Evolutionary conservation across 352 stramenopile species (phyloP).

Genomic region (Globisporangium acanthophoron): DNA sequence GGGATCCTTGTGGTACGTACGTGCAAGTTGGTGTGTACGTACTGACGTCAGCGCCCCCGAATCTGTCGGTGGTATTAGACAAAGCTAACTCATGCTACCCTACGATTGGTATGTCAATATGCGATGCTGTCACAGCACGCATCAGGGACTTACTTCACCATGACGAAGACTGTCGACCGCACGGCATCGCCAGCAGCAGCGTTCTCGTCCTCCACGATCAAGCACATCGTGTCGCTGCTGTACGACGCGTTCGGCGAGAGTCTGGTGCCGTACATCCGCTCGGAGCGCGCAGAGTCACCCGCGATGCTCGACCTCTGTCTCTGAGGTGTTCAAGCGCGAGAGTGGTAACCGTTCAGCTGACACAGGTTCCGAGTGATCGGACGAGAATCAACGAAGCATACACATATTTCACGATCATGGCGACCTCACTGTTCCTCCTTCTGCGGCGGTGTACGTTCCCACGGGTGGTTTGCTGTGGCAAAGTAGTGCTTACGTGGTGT

Average conservation of each 20-base stretch:
- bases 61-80: no score
- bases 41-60: neutral
- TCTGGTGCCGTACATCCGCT: constrained; percentile 70
- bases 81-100: no score
- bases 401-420: neutral
- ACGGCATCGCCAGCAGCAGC: constrained; percentile 23
- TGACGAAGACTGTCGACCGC: constrained; percentile 38
- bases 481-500: no score
- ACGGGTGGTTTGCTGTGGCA: no score
- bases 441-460: no score
- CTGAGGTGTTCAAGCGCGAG: constrained; percentile 6
- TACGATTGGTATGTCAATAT: no score
- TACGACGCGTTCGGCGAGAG: constrained; percentile 80
- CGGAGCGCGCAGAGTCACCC: constrained; percentile 28
- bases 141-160: constrained; percentile 73
- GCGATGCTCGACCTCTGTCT: constrained; percentile 47
- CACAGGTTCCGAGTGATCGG: neutral
- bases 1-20: constrained; percentile 80
- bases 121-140: constrained; percentile 39
- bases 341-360: neutral
- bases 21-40: neutral
- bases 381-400: neutral
- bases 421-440: no score
- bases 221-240: constrained; percentile 49
- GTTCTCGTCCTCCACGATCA: constrained; percentile 29